Percentiles rank a stretch among this genome's conserved stretches.
These are phyloP conservation scores for Fabrea salina DNA, from an alignment of 169 alveolate species.

Conservation along the genomic window DNA sequence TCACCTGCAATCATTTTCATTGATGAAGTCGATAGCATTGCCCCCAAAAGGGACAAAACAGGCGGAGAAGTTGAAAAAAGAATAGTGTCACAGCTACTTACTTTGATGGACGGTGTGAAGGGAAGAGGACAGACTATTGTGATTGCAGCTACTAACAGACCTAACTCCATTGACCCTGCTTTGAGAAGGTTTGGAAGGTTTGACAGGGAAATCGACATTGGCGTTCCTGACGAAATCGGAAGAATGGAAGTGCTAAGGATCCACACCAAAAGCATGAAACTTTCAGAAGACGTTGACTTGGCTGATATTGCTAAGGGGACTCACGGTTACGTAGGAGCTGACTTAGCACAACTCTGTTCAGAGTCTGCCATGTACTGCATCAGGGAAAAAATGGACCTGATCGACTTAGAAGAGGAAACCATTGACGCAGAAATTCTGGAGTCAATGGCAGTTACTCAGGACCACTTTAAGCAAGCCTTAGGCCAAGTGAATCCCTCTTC, in stretches of 20 bases:
- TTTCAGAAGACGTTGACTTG: constrained; percentile 96
- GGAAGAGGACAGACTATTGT: constrained; percentile 99
- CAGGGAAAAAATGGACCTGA: constrained; percentile 99
- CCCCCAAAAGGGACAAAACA: constrained; percentile 99
- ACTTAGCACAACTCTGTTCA: constrained; percentile 95
- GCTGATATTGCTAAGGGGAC: constrained; percentile 98
- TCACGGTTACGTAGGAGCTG: constrained; percentile 99
- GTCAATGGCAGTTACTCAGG: constrained; percentile 98
- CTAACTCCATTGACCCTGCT: constrained; percentile 98
- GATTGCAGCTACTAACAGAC: constrained; percentile 97
- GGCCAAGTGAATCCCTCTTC: constrained; percentile 98
- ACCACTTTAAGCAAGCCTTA: constrained; percentile 96
- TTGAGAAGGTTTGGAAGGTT: constrained; percentile 98
- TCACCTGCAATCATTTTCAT: constrained; percentile 99
- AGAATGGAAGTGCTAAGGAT: constrained; percentile 97
- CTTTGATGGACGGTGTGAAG: constrained; percentile 99
- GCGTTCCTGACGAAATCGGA: constrained; percentile 99
- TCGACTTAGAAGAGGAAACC: constrained; percentile 98
- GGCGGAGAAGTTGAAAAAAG: constrained; percentile 99
- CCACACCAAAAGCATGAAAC: constrained; percentile 99
- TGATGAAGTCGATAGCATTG: constrained; percentile 99
- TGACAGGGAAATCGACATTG: constrained; percentile 98
- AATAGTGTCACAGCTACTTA: constrained; percentile 97
- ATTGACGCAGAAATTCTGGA: constrained; percentile 98
- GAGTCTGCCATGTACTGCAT: constrained; percentile 98